These are phyloP conservation scores for Epichloe amarillans DNA, from an alignment of 2,329 filamentous ascomycete species.

Conservation along the genomic window DNA sequence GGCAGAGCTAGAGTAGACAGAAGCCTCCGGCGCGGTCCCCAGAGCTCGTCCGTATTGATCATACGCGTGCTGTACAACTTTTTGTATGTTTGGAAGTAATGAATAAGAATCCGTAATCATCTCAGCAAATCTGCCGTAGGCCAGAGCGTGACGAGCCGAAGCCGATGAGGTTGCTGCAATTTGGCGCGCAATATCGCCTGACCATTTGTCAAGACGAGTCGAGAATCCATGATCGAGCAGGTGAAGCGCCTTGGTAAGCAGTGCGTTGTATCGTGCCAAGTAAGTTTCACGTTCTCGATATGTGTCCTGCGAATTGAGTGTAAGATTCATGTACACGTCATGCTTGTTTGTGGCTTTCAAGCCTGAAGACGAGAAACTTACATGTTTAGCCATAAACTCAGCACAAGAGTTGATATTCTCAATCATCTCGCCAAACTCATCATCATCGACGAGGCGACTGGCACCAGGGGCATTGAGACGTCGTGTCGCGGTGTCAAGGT, in stretches of 20 bases:
- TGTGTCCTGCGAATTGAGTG: conserved; percentile 38
- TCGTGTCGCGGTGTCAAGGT: conserved; percentile 80
- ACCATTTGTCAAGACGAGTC: conserved; percentile 37
- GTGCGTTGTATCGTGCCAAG: conserved; percentile 70
- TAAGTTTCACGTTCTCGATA: conserved; percentile 85
- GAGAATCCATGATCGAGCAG: conserved; percentile 46
- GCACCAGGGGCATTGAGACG: conserved; percentile 86
- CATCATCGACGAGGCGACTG: conserved; percentile 68
- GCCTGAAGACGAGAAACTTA: conserved; percentile 26
- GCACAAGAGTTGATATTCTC: conserved; percentile 80
- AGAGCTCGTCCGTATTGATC: conserved; percentile 35
- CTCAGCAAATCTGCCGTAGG: conserved; percentile 47
- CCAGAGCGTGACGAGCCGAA: conserved; percentile 44
- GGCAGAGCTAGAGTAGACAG: conserved; percentile 40
- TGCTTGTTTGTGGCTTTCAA: neutral
- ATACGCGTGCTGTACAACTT: conserved; percentile 37
- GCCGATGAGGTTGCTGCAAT: conserved; percentile 42
- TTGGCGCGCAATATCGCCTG: conserved; percentile 40
- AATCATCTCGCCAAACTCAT: conserved; percentile 79
- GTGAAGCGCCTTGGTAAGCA: conserved; percentile 56
- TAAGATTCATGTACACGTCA: neutral
- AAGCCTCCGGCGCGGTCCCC: conserved; percentile 28
- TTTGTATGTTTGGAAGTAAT: conserved; percentile 42
- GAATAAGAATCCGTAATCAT: conserved; percentile 43
- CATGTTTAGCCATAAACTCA: conserved; percentile 80